A percentile compares a stretch with the other conserved stretches of the same genome.
These are phyloP conservation scores for Ceratocystis cacaofunesta DNA, from an alignment of 2,329 filamentous ascomycete species.

Conservation along the genomic window DNA sequence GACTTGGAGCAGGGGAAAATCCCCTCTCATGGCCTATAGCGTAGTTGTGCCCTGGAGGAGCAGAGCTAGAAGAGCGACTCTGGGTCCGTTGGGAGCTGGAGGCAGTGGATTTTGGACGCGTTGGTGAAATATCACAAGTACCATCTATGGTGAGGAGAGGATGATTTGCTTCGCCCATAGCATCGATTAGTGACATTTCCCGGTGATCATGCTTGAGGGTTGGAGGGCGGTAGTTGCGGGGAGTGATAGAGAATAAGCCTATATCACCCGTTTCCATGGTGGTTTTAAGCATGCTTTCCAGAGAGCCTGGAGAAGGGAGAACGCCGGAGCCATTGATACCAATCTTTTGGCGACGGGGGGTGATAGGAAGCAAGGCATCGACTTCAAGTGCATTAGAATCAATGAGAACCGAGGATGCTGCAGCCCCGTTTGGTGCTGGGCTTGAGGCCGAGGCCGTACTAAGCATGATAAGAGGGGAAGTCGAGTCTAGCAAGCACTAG, in stretches of 20 bases:
- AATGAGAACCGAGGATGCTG: not conserved
- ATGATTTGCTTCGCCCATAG: conserved; percentile 14
- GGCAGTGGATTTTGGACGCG: not conserved
- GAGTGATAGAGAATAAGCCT: conserved; percentile 42
- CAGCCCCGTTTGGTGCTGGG: conserved; percentile 4
- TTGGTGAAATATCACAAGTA: not conserved
- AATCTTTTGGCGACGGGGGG: conserved; percentile 15
- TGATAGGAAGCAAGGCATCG: conserved; percentile 12
- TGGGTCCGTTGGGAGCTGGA: conserved; percentile 4
- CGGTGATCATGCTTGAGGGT: conserved; percentile 11
- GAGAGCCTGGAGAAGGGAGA: conserved; percentile 35
- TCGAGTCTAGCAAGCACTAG: not conserved
- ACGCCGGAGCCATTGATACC: conserved; percentile 20
- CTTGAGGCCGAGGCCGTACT: conserved; percentile 3
- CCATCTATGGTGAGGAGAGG: conserved; percentile 7
- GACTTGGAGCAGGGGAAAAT: conserved; percentile 6
- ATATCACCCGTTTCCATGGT: conserved; percentile 53
- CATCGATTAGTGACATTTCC: conserved; percentile 14
- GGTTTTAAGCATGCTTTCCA: conserved; percentile 52
- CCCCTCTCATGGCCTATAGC: not conserved
- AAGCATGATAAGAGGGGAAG: conserved; percentile 9
- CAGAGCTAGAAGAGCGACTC: conserved; percentile 13
- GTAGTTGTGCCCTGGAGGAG: not conserved
- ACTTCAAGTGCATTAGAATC: conserved; percentile 4
- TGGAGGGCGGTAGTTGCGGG: conserved; percentile 19